A percentile compares a stretch with the other conserved stretches of the same genome.
These are phyloP conservation scores for Schoenoplectus tabernaemontani DNA, from an alignment of 202 grass and related monocot genomes.

Conservation along the genomic window DNA sequence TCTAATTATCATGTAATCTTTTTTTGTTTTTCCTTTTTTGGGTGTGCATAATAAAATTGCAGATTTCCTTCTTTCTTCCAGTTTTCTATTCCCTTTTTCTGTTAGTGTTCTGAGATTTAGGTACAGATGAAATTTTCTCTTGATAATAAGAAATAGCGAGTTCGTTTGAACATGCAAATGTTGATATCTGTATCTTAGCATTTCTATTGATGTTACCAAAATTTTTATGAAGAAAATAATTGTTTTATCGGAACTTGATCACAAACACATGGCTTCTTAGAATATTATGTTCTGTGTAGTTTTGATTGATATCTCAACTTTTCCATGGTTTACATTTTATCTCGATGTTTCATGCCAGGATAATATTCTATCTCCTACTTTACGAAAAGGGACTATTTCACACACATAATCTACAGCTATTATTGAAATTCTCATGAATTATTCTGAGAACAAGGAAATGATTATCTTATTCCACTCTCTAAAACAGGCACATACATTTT, in stretches of 20 bases:
- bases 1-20: not conserved
- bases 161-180: not conserved
- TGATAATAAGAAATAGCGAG: not conserved
- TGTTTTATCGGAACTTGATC: not conserved
- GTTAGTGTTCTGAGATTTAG: not conserved
- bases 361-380: not conserved
- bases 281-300: not conserved
- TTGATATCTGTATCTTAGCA: not conserved
- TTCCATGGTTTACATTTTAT: not conserved
- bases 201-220: not conserved
- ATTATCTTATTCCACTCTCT: not conserved
- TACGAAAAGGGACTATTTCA: not conserved
- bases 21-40: not conserved
- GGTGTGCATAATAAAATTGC: not conserved
- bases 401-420: not conserved
- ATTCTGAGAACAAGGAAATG: not conserved
- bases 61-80: not conserved
- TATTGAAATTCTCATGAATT: not conserved
- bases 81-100: not conserved
- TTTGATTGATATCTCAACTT: not conserved
- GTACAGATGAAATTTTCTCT: not conserved
- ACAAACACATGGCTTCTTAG: not conserved
- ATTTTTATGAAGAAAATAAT: not conserved
- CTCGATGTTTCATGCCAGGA: not conserved
- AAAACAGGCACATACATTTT: slow-evolving; percentile 88